Conservation (phyloP, 1,284 basidiomycete species). For the Sporisorium scitamineum region DNA sequence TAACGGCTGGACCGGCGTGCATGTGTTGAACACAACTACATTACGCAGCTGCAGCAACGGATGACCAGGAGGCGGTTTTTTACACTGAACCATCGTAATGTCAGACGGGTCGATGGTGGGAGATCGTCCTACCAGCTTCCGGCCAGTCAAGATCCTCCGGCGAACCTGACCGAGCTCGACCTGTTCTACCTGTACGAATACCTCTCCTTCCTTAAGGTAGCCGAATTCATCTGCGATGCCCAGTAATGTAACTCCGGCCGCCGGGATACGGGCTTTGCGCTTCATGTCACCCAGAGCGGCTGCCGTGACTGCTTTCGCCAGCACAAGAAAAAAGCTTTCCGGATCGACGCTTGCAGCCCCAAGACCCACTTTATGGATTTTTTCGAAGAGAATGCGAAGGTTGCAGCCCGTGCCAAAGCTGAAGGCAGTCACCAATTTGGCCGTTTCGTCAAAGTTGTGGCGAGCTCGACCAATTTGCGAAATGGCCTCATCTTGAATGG, state of each 20-base stretch:
- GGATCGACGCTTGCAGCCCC: conserved; percentile 5
- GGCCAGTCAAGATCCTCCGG: conserved; percentile 28
- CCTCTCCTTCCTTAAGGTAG: conserved; percentile 36
- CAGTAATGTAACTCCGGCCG: conserved; percentile 31
- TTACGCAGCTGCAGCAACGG: conserved; percentile 48
- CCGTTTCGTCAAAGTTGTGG: conserved; percentile 23
- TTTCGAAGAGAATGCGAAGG: conserved; percentile 24
- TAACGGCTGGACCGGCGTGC: conserved; percentile 24
- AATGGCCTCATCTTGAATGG: conserved; percentile 34
- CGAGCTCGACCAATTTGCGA: conserved; percentile 24
- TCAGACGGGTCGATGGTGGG: conserved; percentile 52
- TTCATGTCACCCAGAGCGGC: conserved; percentile 49
- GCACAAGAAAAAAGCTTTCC: conserved; percentile 33
- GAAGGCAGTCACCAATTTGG: conserved; percentile 24
- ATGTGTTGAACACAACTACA: conserved; percentile 48
- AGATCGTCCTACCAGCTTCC: conserved; percentile 44
- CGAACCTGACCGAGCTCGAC: conserved; percentile 14
- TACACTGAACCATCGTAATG: conserved; percentile 35
- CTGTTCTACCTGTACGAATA: conserved; percentile 40
- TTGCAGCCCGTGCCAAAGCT: conserved; percentile 38
- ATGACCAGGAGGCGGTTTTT: conserved; percentile 35
- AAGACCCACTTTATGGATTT: conserved; percentile 26
- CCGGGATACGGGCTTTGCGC: conserved; percentile 41
- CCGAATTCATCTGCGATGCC: conserved; percentile 50
- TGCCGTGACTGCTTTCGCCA: conserved; percentile 24